Percentiles rank a stretch among this genome's conserved stretches.
phyloP scores from a whole-genome alignment of 2,329 filamentous ascomycete genomes.

The Emericellopsis cladophorae region DNA sequence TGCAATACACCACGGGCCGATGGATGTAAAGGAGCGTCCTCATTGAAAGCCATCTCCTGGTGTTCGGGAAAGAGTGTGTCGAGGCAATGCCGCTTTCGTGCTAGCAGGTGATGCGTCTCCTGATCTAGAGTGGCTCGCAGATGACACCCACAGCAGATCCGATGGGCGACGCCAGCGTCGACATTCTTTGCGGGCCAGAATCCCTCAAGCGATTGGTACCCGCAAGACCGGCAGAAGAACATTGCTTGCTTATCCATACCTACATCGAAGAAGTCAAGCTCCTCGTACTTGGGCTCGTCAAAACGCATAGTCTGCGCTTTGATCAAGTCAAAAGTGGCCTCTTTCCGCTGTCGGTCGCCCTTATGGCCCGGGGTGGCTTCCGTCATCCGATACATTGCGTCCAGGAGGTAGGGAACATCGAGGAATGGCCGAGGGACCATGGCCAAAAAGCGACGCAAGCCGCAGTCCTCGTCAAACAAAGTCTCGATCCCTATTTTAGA shows the following conservation, averaged over 20 bases:
- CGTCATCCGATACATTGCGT: slow-evolving; percentile 17
- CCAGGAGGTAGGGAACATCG: slow-evolving; percentile 16
- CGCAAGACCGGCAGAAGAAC: slow-evolving; percentile 20
- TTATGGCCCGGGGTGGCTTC: slow-evolving; percentile 5
- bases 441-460: slow-evolving; percentile 15
- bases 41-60: slow-evolving; percentile 12
- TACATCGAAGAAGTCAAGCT: slow-evolving; percentile 5
- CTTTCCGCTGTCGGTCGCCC: slow-evolving; percentile 3
- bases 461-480: slow-evolving; percentile 15
- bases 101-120: slow-evolving; percentile 14
- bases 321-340: slow-evolving; percentile 17
- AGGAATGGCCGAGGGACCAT: slow-evolving; percentile 15
- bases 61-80: slow-evolving; percentile 13
- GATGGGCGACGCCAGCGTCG: background rate
- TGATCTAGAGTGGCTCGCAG: slow-evolving; percentile 15
- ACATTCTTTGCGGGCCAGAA: slow-evolving; percentile 10
- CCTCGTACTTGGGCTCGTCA: slow-evolving; percentile 7
- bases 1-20: too few relatives aligned
- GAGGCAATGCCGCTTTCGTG: slow-evolving; percentile 7
- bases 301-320: slow-evolving; percentile 10
- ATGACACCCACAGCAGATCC: slow-evolving; percentile 16
- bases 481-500: slow-evolving; percentile 13
- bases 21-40: slow-evolving; percentile 11
- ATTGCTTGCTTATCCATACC: slow-evolving; percentile 10
- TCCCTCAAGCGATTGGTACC: slow-evolving; percentile 16